These are phyloP conservation scores for Arachis hypogaea DNA, from an alignment of 306 rosid genomes.

Conservation along the genomic window DNA sequence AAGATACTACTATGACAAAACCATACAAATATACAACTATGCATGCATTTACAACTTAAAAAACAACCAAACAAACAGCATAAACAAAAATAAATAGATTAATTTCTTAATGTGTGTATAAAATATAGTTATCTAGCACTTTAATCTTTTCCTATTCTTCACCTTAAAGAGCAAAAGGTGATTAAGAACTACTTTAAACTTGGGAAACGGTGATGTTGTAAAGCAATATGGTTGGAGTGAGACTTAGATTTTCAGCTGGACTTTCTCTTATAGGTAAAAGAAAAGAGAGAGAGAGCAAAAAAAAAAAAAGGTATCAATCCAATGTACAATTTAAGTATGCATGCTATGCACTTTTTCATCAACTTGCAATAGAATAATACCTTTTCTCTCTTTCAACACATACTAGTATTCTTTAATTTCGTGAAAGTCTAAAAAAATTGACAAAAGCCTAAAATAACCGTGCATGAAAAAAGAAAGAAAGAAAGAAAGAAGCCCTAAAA, in stretches of 20 bases:
- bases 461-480: background rate
- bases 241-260: background rate
- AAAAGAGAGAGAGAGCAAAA: no score
- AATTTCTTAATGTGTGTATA: no score
- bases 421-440: background rate
- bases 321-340: background rate
- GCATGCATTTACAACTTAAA: no score
- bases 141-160: background rate
- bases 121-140: no score
- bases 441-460: background rate
- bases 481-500: background rate
- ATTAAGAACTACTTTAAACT: background rate
- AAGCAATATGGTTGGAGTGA: background rate
- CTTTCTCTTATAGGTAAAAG: background rate
- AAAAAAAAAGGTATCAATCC: background rate
- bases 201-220: background rate
- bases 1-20: no score
- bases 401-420: background rate
- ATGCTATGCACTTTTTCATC: background rate
- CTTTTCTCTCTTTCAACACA: slow-evolving; percentile 3
- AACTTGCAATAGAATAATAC: background rate
- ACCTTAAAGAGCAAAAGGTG: background rate
- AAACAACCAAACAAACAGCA: no score
- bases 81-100: no score
- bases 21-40: no score